phyloP scores from a whole-genome alignment of 2,329 filamentous ascomycete species.

The Neopestalotiopsis rosae region DNA sequence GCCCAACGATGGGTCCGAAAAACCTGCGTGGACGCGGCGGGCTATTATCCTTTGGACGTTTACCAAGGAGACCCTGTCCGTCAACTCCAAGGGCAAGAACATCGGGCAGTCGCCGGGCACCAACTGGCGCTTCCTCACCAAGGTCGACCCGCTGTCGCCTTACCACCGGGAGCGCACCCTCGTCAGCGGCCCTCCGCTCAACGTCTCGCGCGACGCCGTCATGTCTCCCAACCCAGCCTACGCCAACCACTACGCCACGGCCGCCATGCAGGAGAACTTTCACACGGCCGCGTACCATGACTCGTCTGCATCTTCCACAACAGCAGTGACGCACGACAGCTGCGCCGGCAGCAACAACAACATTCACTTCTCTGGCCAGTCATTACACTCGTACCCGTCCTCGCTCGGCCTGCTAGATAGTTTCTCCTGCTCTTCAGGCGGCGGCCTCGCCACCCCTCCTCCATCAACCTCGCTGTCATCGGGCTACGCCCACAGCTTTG shows the following conservation, averaged over 20 bases:
- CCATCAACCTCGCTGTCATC: constrained; percentile 54
- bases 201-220: constrained; percentile 48
- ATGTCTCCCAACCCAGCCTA: constrained; percentile 59
- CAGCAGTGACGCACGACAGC: background rate
- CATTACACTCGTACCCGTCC: constrained; percentile 25
- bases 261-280: constrained; percentile 64
- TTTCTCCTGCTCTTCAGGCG: constrained; percentile 41
- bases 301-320: constrained; percentile 14
- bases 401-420: constrained; percentile 50
- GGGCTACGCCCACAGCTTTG: constrained; percentile 51
- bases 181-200: constrained; percentile 37
- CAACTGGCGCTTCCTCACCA: constrained; percentile 66
- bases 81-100: constrained; percentile 46
- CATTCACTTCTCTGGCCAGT: constrained; percentile 27
- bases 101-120: constrained; percentile 59
- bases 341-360: background rate
- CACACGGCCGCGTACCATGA: constrained; percentile 52
- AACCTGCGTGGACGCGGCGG: constrained; percentile 57
- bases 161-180: constrained; percentile 58
- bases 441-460: constrained; percentile 62
- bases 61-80: constrained; percentile 54
- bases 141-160: constrained; percentile 63
- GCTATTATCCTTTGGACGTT: constrained; percentile 70
- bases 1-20: constrained; percentile 42
- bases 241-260: constrained; percentile 55